phyloP scores from a whole-genome alignment of 345 rosid genomes.

The Abelmoschus esculentus region DNA sequence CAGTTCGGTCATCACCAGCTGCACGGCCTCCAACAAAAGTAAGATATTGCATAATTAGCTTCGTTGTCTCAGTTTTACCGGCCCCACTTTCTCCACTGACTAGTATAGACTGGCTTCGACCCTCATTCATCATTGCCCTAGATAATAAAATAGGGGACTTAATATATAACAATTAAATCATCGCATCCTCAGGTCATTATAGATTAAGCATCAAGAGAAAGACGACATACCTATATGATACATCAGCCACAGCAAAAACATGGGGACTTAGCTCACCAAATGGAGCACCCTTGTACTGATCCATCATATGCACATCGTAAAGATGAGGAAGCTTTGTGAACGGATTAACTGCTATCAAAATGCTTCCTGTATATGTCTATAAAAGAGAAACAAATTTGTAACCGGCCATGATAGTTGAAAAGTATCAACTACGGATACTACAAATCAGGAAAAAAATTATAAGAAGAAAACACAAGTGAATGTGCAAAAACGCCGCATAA shows the following conservation, averaged over 20 bases:
- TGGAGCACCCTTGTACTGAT: slow-evolving; percentile 92
- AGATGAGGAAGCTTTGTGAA: slow-evolving; percentile 99
- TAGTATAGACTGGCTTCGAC: slow-evolving; percentile 88
- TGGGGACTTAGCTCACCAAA: slow-evolving; percentile 98
- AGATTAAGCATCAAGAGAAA: slow-evolving; percentile 8
- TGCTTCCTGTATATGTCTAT: slow-evolving; percentile 97
- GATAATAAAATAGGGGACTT: slow-evolving; percentile 19
- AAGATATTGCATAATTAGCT: slow-evolving; percentile 94
- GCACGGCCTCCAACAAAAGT: slow-evolving; percentile 96
- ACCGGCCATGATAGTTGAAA: background rate
- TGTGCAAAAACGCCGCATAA: background rate
- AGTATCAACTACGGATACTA: slow-evolving; percentile 4
- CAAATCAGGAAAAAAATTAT: background rate
- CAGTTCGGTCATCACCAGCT: slow-evolving; percentile 75
- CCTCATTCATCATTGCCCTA: slow-evolving; percentile 89
- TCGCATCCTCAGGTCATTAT: slow-evolving; percentile 12
- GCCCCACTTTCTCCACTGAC: slow-evolving; percentile 99
- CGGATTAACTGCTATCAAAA: slow-evolving; percentile 95
- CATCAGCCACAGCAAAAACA: slow-evolving; percentile 98
- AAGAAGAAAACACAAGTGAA: background rate
- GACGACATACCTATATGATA: slow-evolving; percentile 70
- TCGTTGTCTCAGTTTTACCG: slow-evolving; percentile 99
- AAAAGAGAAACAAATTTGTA: slow-evolving; percentile 6
- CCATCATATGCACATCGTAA: slow-evolving; percentile 96
- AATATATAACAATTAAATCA: slow-evolving; percentile 21